Percentiles rank a stretch among this genome's conserved stretches.
Evolutionary conservation across 345 rosid species (phyloP).

Genomic region (Dimocarpus longan): DNA sequence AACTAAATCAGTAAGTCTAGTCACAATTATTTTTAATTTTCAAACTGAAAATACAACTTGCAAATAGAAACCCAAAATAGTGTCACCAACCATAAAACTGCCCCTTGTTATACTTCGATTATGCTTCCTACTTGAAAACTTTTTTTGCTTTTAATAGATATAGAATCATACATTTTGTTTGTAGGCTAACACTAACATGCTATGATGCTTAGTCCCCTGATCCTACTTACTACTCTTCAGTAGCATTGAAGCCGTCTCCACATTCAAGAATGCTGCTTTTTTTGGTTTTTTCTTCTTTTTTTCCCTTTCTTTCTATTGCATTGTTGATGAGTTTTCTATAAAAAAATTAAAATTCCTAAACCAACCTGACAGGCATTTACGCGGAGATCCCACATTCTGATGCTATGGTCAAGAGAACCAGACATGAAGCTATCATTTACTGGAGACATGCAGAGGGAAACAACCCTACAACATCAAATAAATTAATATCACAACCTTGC

Average conservation of each 20-base stretch:
- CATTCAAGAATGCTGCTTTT: background rate
- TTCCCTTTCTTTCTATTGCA: background rate
- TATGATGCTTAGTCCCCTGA: background rate
- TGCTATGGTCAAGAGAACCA: slow-evolving; percentile 89
- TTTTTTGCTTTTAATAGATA: background rate
- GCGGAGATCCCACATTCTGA: slow-evolving; percentile 99
- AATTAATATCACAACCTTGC: slow-evolving; percentile 4
- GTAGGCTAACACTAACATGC: background rate
- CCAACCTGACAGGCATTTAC: slow-evolving; percentile 99
- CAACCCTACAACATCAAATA: slow-evolving; percentile 60
- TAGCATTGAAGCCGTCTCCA: background rate
- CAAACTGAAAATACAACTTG: slow-evolving; percentile 7
- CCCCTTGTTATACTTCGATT: background rate
- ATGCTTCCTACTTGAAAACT: background rate
- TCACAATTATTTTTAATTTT: slow-evolving; percentile 35
- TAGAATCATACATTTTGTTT: background rate
- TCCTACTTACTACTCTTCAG: background rate
- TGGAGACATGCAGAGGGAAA: slow-evolving; percentile 97
- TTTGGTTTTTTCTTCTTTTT: background rate
- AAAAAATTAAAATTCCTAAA: slow-evolving; percentile 4
- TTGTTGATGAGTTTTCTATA: background rate
- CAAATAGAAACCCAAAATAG: background rate
- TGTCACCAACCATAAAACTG: background rate
- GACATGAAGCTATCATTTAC: slow-evolving; percentile 99
- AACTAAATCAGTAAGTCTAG: slow-evolving; percentile 60